Evolutionary conservation across 1,284 basidiomycete species (phyloP).

Genomic region (Kalmanozyma brasiliensis): DNA sequence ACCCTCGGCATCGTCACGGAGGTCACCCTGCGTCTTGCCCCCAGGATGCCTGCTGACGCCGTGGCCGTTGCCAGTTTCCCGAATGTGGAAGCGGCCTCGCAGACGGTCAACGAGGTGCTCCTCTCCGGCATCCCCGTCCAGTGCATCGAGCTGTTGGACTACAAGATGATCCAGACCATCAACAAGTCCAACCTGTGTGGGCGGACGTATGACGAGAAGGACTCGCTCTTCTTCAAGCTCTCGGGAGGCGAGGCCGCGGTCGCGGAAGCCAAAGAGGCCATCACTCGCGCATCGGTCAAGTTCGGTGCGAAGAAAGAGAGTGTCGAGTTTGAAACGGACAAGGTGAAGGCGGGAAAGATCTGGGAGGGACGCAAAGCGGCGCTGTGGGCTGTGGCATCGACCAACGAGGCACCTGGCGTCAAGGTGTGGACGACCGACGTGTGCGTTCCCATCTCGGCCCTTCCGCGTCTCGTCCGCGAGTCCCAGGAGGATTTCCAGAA

Average conservation of each 20-base stretch:
- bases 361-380: conserved; percentile 90
- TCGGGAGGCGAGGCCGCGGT: conserved; percentile 40
- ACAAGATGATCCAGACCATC: conserved; percentile 62
- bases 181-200: conserved; percentile 68
- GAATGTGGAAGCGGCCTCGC: conserved; percentile 73
- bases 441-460: conserved; percentile 79
- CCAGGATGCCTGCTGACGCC: conserved; percentile 77
- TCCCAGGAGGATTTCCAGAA: conserved; percentile 43
- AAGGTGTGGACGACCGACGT: conserved; percentile 81
- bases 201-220: conserved; percentile 42
- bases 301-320: conserved; percentile 32
- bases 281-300: conserved; percentile 33
- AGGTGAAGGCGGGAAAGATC: conserved; percentile 78
- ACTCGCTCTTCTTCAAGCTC: conserved; percentile 57
- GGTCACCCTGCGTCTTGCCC: conserved; percentile 83
- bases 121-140: conserved; percentile 72
- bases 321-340: conserved; percentile 74
- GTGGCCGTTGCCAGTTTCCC: conserved; percentile 71
- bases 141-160: conserved; percentile 65
- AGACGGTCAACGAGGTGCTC: conserved; percentile 78
- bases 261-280: conserved; percentile 64
- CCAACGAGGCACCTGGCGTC: conserved; percentile 76
- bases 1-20: conserved; percentile 93
- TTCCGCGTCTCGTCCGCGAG: conserved; percentile 76
- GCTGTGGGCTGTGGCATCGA: conserved; percentile 73